Conservation (phyloP, 148 eudicot species). For the Beta vulgaris region DNA sequence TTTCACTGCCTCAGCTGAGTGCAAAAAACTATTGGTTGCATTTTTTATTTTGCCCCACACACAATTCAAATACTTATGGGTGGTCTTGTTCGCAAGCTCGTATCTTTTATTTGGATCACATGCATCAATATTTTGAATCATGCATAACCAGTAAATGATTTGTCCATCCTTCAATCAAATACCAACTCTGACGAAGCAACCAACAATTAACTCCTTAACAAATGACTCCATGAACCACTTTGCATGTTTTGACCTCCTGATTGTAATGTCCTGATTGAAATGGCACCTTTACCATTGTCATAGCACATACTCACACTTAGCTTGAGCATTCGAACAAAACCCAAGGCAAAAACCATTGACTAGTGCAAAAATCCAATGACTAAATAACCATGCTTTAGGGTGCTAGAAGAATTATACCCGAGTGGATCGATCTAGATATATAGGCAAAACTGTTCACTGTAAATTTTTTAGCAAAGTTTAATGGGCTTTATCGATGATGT, state of each 20-base stretch:
- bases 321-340: too few species aligned
- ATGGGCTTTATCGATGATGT: too few species aligned
- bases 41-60: conserved; percentile 87
- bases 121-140: conserved; percentile 68
- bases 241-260: conserved; percentile 67
- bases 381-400: too few species aligned
- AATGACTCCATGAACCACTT: conserved; percentile 98
- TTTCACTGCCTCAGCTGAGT: conserved; percentile 85
- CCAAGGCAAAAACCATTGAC: too few species aligned
- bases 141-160: conserved; percentile 71
- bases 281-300: too few species aligned
- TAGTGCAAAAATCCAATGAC: too few species aligned
- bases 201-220: conserved; percentile 79
- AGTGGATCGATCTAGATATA: too few species aligned
- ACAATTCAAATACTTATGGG: conserved; percentile 68
- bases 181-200: conserved; percentile 95
- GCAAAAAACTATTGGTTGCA: conserved; percentile 60
- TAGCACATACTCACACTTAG: too few species aligned
- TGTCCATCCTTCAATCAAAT: conserved; percentile 64
- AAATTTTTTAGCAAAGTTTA: too few species aligned
- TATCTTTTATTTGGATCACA: conserved; percentile 67
- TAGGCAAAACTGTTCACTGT: too few species aligned
- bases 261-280: conserved; percentile 52
- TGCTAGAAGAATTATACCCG: too few species aligned
- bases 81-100: conserved; percentile 73